Base-by-base conservation (phyloP, 2,329 filamentous ascomycete species). In the Aspergillus niger region DNA sequence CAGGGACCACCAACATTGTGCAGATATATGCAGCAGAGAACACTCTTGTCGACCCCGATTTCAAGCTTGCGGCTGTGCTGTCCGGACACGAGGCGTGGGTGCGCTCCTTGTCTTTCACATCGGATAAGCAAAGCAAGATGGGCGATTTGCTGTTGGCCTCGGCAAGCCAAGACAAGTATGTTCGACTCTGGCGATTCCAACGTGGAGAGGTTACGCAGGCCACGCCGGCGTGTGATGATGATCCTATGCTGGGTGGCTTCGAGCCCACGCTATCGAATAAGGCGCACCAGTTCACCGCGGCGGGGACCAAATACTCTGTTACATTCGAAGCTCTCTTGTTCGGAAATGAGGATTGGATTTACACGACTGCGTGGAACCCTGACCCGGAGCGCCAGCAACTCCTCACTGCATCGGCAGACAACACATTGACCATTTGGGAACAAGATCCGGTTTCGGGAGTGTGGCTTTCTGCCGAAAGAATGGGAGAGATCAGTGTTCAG, bases 331-430 rank as follows among this genome's bases (percentile, higher is more conserved):
- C 95, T 1, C 81, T 99, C 2, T 84, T 99, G 5, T 85, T 99
- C 2, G 95, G 95, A 8, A 95, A 99, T 72, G 95, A 99, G 73
- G 95, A 99, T 71, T 99, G 95, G 95, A 94, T 99, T 59, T 98
- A 97, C 76, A 96, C 91, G 58, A 89, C 91, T 2, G 82, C 83
- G 57, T 97, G 93, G 93, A 84, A 85, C 61, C 81, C 82, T 6
- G 74, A 80, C 47, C 70, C 77, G 13, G 77, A 80, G 17, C 86
- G 83, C 61, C 81, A 90, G 11, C 91, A 90, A 67, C 85, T 97
- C 8, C 85, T 99, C 3, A 93, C 94, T 2, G 89, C 94, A 0
- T 98, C 95, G 3, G 95, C 95, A 3, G 95, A 99, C 73, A 98
- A 97, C 73, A 97, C 95, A 0, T 81, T 99, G 8, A 89, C 92